Conservation (phyloP, 2,329 filamentous ascomycete genomes). For the Fusarium sp. region DNA sequence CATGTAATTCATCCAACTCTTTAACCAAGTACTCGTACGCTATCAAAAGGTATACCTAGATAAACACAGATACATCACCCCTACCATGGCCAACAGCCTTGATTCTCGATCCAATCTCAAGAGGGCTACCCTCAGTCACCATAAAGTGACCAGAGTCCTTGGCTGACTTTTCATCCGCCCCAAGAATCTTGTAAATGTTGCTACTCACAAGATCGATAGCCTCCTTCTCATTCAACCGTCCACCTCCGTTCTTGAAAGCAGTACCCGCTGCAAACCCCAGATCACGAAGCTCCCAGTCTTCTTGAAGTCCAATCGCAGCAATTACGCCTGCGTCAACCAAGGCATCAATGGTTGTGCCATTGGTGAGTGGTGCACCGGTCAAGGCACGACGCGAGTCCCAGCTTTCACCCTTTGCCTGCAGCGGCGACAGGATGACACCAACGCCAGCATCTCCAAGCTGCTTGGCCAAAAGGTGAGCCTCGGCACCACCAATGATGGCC, state of each 20-base stretch:
- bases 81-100: constrained; percentile 35
- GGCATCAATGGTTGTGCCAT: constrained; percentile 68
- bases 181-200: constrained; percentile 68
- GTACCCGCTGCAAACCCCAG: constrained; percentile 69
- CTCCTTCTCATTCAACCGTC: constrained; percentile 61
- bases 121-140: constrained; percentile 69
- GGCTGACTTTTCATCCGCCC: constrained; percentile 50
- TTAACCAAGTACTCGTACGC: background rate
- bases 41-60: background rate
- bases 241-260: constrained; percentile 65
- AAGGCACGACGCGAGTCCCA: constrained; percentile 73
- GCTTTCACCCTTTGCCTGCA: constrained; percentile 61
- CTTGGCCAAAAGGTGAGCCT: constrained; percentile 67
- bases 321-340: constrained; percentile 68
- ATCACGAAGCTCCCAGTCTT: constrained; percentile 71
- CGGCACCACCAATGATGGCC: constrained; percentile 69
- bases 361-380: constrained; percentile 72
- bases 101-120: constrained; percentile 60
- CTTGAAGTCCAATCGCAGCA: constrained; percentile 66
- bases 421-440: constrained; percentile 68
- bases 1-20: background rate
- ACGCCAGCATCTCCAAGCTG: constrained; percentile 66
- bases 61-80: constrained; percentile 27
- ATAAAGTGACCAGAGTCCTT: constrained; percentile 61
- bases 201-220: constrained; percentile 66